Base-by-base conservation (phyloP, 2,329 filamentous ascomycete species). In the Knoxdaviesia proteae region DNA sequence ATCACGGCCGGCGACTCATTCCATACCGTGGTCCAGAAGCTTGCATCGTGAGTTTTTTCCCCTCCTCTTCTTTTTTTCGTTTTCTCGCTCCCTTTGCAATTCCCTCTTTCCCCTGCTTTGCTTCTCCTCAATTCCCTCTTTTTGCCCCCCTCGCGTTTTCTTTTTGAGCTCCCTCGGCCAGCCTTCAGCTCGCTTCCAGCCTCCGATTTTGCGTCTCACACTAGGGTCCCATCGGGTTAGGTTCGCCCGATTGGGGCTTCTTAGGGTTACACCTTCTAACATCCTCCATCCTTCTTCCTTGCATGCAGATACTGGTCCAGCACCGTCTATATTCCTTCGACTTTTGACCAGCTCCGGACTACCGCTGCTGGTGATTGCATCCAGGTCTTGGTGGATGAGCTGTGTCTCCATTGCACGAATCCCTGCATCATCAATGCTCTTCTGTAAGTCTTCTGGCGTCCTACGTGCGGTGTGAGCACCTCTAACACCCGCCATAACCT, bases 301-400 rank as follows among this genome's bases (percentile, higher is more conserved):
- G 20, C 20, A 20, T 20, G 34, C 34, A 80, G 75, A 42, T 80
- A 71, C 54, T 69, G 82, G 47, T 62, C 68, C 45, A 69, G 76
- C 45, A 70, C 70, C 29, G 66, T 84, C 44, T 65, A 68, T 42
- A 60, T 76, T 39, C 77, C 80, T 10, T 71, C 72, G 53, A 78
- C 72, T 9, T 84, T 84, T 58, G 80, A 86, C 53, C 79, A 84
- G 56, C 63, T 84, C 6, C 67, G 78, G 40, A 79, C 75, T 5
- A 79, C 74, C 1, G 65, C 73, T 5, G 72, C 74, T 31, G 76
- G 76, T 2, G 67, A 64, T 47, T 72, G 62, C 49, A 64, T 71
- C 52, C 70, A 63, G 32, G 53, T 57, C 29, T 60, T 87, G 43
- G 74, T 82, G 40, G 68, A 74, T 36, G 71, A 84, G 53, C 64